phyloP scores from a whole-genome alignment of 2,329 filamentous ascomycete genomes.

The Coniochaeta sp. region DNA sequence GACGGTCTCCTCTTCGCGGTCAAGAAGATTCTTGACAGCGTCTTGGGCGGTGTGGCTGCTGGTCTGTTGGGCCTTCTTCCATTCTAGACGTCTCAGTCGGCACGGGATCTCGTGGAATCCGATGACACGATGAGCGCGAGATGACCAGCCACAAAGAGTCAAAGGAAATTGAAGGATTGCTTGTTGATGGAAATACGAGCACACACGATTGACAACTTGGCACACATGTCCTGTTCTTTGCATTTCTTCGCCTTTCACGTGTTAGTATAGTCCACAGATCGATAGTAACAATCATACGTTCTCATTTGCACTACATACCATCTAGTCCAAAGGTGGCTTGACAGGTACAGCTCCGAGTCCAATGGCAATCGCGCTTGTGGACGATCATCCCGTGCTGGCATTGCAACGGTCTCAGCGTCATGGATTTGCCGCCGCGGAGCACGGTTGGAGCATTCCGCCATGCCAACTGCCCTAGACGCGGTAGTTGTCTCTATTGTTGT shows the following conservation, averaged over 20 bases:
- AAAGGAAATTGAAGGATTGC: neutral
- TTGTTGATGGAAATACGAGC: neutral
- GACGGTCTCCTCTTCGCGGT: conserved; percentile 14
- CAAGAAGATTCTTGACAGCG: conserved; percentile 12
- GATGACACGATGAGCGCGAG: neutral
- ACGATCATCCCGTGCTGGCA: neutral
- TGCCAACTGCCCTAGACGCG: neutral
- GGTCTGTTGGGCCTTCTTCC: conserved; percentile 9
- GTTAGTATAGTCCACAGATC: neutral
- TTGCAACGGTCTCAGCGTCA: neutral
- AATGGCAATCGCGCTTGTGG: neutral
- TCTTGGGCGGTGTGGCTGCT: conserved; percentile 13
- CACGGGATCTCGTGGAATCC: neutral
- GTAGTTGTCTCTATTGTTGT: neutral
- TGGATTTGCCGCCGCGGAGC: neutral
- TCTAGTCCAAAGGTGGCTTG: neutral
- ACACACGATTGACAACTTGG: neutral
- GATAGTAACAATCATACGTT: neutral
- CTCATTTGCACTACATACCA: neutral
- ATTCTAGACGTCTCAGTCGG: neutral
- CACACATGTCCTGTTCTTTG: neutral
- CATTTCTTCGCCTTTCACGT: neutral
- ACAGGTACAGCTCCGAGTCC: neutral
- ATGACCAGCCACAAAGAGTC: neutral
- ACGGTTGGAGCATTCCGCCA: neutral